Evolutionary conservation across 176 grass and related monocot species (phyloP), one percentile per base, ranked within the genome.

Genomic region (Oryza coarctata): DNA sequence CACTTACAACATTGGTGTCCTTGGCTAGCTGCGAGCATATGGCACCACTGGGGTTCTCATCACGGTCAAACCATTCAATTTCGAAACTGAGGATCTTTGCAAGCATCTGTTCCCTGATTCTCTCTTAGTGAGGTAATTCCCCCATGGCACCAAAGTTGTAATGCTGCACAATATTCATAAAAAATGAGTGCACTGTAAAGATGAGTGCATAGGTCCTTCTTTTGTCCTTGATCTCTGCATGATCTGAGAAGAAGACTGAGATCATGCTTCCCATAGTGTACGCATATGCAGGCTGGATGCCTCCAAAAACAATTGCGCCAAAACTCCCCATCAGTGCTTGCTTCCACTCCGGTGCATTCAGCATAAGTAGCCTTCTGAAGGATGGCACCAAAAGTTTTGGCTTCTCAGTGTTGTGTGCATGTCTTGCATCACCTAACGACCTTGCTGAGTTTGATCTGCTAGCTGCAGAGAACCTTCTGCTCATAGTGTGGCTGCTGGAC

Each of bases 91-190:
- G 87, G 43, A 94, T 94, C 89, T 98, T 94, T 77, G 84, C 64
- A 22, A 98, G 84, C 92, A 98, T 94, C 63, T 90, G 89, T 75
- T 92, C 87, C 68, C 96, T 85, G 20, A 99, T 70, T 66, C 96
- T 95, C n/a, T n/a, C 89, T 99, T 99, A 74, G 96, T 99, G 50
- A 99, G 87, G 76, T 95, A 99, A n/a, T 74, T 99, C 96, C 6
- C 96, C 96, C 96, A 99, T 99, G 22, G 83, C 85, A 28, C 96
- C 93, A 18, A 99, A 99, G 89, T 91, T 99, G 88, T 99, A 99
- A 80, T 99, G 96, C 78, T 99, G 93, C 36, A 84, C 91, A 29
- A 99, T 88, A 72, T 95, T 99, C 70, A 95, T 94, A 64, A 91
- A 70, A 89, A 99, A 93, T 25, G 93, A 90, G 39, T 93, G 76